These are phyloP conservation scores for Skeletonema tropicum DNA, from an alignment of 108 stramenopile species.

Conservation along the genomic window DNA sequence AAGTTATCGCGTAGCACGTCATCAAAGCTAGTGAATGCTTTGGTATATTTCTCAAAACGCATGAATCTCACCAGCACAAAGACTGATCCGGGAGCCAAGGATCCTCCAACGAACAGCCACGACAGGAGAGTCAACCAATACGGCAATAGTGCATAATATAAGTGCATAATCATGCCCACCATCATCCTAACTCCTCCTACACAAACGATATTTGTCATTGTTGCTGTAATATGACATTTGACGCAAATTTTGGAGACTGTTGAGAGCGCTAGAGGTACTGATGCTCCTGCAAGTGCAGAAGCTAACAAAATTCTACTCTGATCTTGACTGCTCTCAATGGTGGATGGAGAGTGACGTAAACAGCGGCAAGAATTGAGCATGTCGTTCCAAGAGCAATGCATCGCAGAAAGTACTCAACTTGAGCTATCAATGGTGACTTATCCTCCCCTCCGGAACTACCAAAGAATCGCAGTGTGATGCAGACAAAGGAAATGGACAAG, in stretches of 20 bases:
- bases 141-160: conserved; percentile 65
- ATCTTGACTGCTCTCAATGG: conserved; percentile 2
- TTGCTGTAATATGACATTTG: conserved; percentile 55
- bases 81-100: conserved; percentile 20
- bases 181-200: conserved; percentile 58
- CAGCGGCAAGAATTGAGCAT: conserved; percentile 26
- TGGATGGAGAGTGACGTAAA: conserved; percentile 1
- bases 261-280: conserved; percentile 28
- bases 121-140: conserved; percentile 62
- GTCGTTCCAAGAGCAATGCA: conserved; percentile 25
- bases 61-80: conserved; percentile 79
- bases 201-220: conserved; percentile 69
- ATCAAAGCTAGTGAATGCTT: conserved; percentile 83
- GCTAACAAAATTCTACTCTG: conserved; percentile 28
- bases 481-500: conserved; percentile 63
- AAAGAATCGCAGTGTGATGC: conserved; percentile 32
- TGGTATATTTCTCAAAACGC: conserved; percentile 82
- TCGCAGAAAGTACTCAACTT: conserved; percentile 13
- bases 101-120: conserved; percentile 14
- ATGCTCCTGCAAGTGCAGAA: conserved; percentile 38
- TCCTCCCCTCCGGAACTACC: conserved; percentile 6
- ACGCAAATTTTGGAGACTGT: conserved; percentile 45
- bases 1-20: conserved; percentile 70
- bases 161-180: conserved; percentile 48
- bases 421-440: background rate